Evolutionary conservation across 169 alveolate species (phyloP).

Genomic region (Cryptosporidium canis): DNA sequence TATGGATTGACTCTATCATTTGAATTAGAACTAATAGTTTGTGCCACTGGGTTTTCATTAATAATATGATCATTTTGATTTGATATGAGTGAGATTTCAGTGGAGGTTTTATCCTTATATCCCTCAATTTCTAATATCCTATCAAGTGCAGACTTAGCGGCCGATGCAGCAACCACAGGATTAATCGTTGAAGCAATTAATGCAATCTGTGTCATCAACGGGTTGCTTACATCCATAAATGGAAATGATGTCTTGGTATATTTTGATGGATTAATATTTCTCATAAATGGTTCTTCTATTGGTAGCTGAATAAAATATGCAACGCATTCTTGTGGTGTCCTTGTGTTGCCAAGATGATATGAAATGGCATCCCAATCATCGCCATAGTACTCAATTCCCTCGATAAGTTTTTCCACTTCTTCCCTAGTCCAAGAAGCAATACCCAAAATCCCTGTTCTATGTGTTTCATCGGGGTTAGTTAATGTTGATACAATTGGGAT

Average conservation of each 20-base stretch:
- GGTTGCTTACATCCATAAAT: constrained; percentile 75
- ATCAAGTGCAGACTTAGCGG: constrained; percentile 76
- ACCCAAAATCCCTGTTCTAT: constrained; percentile 18
- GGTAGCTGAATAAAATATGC: constrained; percentile 77
- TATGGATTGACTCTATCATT: not conserved
- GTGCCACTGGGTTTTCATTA: not conserved
- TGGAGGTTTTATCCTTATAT: not conserved
- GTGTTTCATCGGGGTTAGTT: constrained; percentile 10
- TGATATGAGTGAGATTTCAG: not conserved
- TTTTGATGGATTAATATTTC: constrained; percentile 62
- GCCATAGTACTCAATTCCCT: constrained; percentile 77
- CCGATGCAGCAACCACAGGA: constrained; percentile 78
- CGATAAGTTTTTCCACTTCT: constrained; percentile 61
- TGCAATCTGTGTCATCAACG: constrained; percentile 76
- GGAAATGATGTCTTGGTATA: constrained; percentile 66
- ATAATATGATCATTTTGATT: not conserved
- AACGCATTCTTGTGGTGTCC: constrained; percentile 78
- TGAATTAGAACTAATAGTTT: not conserved
- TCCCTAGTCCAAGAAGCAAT: constrained; percentile 68
- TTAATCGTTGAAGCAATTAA: constrained; percentile 75
- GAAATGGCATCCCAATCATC: constrained; percentile 77
- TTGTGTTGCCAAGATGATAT: constrained; percentile 74
- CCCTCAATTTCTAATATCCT: constrained; percentile 70
- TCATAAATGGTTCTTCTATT: constrained; percentile 77
- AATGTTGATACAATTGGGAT: constrained; percentile 27